Conservation (phyloP, 2,329 filamentous ascomycete species). For the Beauveria bassiana region DNA sequence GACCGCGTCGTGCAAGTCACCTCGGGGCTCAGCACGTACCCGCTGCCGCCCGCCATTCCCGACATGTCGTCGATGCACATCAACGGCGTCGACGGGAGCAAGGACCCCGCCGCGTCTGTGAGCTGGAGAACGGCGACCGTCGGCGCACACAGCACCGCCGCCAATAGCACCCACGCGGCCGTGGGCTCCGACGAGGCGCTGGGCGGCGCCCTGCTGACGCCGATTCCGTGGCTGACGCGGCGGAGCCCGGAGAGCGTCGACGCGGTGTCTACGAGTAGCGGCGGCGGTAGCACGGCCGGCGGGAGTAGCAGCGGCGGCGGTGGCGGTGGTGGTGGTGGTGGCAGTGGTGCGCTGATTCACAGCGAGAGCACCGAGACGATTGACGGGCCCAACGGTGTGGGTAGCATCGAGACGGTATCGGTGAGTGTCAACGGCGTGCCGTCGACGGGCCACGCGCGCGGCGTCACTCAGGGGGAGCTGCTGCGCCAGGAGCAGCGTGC, state of each 20-base stretch:
- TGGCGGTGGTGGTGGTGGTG: conserved; percentile 19
- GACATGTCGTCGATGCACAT: conserved; percentile 47
- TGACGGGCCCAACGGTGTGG: conserved; percentile 70
- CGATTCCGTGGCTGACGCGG: conserved; percentile 77
- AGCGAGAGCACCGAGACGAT: conserved; percentile 75
- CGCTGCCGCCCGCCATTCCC: conserved; percentile 61
- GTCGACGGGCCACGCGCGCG: conserved; percentile 42
- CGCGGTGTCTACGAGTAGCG: conserved; percentile 13
- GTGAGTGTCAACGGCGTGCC: conserved; percentile 65
- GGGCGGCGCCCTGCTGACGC: conserved; percentile 84
- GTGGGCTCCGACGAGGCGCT: conserved; percentile 82
- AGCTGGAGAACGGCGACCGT: conserved; percentile 41
- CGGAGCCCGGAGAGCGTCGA: conserved; percentile 24
- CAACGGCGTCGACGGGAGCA: conserved; percentile 53
- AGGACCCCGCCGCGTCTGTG: conserved; percentile 30
- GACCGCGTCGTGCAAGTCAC: conserved; percentile 88
- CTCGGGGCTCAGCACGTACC: conserved; percentile 72
- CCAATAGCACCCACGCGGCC: conserved; percentile 15
- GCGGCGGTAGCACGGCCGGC: conserved; percentile 4
- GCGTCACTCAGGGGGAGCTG: conserved; percentile 75
- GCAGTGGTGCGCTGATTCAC: conserved; percentile 39
- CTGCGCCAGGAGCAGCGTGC: conserved; percentile 80
- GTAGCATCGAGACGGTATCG: conserved; percentile 72
- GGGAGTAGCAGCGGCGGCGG: conserved; percentile 4
- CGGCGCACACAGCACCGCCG: not conserved